Base-by-base conservation (phyloP, 192 early-diverging fungal genomes). In the Lobosporangium transversale region DNA sequence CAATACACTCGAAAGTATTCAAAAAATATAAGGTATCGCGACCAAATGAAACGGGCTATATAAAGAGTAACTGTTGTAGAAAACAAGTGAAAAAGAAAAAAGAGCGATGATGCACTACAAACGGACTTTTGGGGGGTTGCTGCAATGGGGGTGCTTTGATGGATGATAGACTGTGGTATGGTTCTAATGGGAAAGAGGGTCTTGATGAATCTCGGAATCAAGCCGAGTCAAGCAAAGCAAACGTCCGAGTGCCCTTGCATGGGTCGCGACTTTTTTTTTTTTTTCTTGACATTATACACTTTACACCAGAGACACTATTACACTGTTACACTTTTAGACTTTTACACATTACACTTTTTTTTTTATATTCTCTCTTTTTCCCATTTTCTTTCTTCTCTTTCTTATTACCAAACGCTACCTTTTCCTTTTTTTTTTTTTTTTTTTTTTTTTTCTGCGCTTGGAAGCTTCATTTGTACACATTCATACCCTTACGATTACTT, bases 291-390 rank as follows among this genome's bases (percentile, higher is more conserved):
- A 10, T 14, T 40, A 14, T 33, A 27, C 56, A 40, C 56, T 36
- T 23, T 26, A 33, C 12, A 33, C 12, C 33, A n/a, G n/a, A n/a
- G n/a, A n/a, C n/a, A n/a, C n/a, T n/a, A n/a, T n/a, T n/a, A n/a
- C n/a, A n/a, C n/a, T n/a, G n/a, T n/a, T n/a, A n/a, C n/a, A n/a
- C n/a, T n/a, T n/a, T n/a, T n/a, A n/a, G n/a, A n/a, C n/a, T n/a
- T n/a, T n/a, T n/a, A n/a, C n/a, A n/a, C n/a, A n/a, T n/a, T n/a
- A n/a, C n/a, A n/a, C n/a, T 47, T 21, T 35, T 20, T 36, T 53
- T 44, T 36, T 63, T 45, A 26, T 48, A 31, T 40, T 21, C 44
- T 40, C 23, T 37, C 35, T 52, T 33, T 62, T 50, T 51, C 31
- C 17, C 2, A 31, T 49, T 12, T 24, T 49, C 44, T 44, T 7